Conservation (phyloP, 768 basidiomycete genomes). For the Filobasidium wieringae region DNA sequence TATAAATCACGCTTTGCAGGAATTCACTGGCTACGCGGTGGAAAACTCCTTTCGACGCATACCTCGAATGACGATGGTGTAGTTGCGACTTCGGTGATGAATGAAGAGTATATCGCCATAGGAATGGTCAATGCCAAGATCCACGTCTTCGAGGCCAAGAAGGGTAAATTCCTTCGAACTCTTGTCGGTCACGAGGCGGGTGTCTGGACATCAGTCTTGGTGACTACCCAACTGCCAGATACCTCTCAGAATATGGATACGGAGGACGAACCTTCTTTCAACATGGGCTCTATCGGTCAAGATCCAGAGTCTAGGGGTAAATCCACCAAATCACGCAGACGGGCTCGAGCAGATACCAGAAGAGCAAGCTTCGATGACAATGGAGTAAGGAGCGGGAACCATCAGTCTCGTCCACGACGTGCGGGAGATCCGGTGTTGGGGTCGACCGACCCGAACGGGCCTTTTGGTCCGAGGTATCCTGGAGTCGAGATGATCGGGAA, state of each 20-base stretch:
- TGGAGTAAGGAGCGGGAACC: neutral
- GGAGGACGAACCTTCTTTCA: neutral
- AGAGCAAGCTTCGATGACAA: neutral
- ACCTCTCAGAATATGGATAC: neutral
- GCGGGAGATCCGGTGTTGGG: too few relatives aligned
- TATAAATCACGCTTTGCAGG: conserved; percentile 42
- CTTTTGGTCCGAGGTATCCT: neutral
- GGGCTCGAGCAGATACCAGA: neutral
- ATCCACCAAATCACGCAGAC: neutral
- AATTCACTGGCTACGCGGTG: conserved; percentile 68
- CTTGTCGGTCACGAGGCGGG: conserved; percentile 74
- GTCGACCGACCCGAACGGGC: neutral
- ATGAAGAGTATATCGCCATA: conserved; percentile 70
- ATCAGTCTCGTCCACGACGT: too few relatives aligned
- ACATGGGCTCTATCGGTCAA: neutral
- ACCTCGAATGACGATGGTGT: conserved; percentile 50
- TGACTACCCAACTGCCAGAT: conserved; percentile 39
- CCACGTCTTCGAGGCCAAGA: conserved; percentile 68
- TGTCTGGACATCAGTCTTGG: conserved; percentile 83
- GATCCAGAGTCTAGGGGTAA: neutral
- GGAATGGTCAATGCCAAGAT: conserved; percentile 77
- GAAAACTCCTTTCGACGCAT: conserved; percentile 57
- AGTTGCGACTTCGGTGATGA: conserved; percentile 77
- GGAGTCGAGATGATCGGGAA: conserved; percentile 1
- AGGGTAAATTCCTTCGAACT: conserved; percentile 63